Evolutionary conservation across 768 basidiomycete genomes (phyloP).

Genomic region (Termitomyces titanicus): DNA sequence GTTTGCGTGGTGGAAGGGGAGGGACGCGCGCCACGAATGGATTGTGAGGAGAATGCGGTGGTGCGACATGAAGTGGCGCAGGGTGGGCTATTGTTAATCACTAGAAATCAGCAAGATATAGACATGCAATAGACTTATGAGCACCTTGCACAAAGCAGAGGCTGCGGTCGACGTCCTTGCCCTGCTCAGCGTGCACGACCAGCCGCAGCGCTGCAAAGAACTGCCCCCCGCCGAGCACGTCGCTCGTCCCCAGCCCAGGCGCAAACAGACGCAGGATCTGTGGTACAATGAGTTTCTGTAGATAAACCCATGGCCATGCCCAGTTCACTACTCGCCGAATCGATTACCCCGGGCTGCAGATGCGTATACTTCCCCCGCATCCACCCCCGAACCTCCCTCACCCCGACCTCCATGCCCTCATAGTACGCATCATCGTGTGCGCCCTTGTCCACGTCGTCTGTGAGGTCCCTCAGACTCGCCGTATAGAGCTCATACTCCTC

Average conservation of each 20-base stretch:
- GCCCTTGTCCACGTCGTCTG: conserved; percentile 16
- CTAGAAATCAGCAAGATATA: background rate
- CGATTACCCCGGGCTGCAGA: conserved; percentile 49
- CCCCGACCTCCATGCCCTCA: conserved; percentile 50
- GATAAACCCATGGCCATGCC: no score
- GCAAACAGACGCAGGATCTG: conserved; percentile 68
- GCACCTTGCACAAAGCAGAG: conserved; percentile 77
- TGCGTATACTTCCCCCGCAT: conserved; percentile 64
- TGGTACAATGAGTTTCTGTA: background rate
- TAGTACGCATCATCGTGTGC: conserved; percentile 45
- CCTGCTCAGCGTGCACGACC: conserved; percentile 56
- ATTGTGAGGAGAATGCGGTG: conserved; percentile 29
- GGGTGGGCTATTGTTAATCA: conserved; percentile 15
- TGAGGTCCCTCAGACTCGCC: conserved; percentile 50
- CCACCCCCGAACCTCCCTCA: conserved; percentile 73
- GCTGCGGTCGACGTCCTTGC: conserved; percentile 57
- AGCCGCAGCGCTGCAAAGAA: conserved; percentile 76
- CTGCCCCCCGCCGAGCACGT: conserved; percentile 61
- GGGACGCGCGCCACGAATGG: conserved; percentile 39
- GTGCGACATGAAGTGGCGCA: conserved; percentile 11
- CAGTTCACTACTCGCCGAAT: conserved; percentile 37
- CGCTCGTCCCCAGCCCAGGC: conserved; percentile 47
- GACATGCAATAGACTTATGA: conserved; percentile 14
- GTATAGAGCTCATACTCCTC: conserved; percentile 70
- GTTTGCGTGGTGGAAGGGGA: conserved; percentile 53